phyloP scores from a whole-genome alignment of 106 monocot genomes.

The Allium fistulosum region DNA sequence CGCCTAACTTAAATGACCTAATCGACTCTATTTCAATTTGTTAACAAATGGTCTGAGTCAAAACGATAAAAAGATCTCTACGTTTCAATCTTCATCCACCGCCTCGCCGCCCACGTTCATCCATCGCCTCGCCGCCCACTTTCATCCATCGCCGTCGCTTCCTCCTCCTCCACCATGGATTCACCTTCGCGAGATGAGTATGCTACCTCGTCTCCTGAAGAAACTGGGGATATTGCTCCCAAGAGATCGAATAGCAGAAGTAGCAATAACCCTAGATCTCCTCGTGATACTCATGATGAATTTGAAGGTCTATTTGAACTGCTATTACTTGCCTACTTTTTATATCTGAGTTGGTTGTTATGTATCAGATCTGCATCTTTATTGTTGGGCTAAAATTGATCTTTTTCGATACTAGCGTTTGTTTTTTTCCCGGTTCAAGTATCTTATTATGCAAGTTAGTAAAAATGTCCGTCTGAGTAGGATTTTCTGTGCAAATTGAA shows the following conservation, averaged over 20 bases:
- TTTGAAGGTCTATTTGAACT: not conserved
- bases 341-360: not conserved
- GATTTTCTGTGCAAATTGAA: no score
- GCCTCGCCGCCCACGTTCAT: not conserved
- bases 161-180: not conserved
- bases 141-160: not conserved
- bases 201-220: conserved; percentile 2
- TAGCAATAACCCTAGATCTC: conserved; percentile 4
- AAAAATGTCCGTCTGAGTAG: no score
- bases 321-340: not conserved
- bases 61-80: not conserved
- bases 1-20: no score
- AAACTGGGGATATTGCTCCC: not conserved
- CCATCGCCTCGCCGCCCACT: not conserved
- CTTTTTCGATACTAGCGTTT: not conserved
- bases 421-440: no score
- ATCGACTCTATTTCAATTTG: no score
- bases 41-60: no score
- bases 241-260: not conserved
- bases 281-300: not conserved
- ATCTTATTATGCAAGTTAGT: no score
- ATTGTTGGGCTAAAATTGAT: not conserved
- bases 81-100: not conserved
- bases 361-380: not conserved
- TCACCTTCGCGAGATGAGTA: not conserved